Conservation (phyloP, 345 rosid species). For the Murraya paniculata region DNA sequence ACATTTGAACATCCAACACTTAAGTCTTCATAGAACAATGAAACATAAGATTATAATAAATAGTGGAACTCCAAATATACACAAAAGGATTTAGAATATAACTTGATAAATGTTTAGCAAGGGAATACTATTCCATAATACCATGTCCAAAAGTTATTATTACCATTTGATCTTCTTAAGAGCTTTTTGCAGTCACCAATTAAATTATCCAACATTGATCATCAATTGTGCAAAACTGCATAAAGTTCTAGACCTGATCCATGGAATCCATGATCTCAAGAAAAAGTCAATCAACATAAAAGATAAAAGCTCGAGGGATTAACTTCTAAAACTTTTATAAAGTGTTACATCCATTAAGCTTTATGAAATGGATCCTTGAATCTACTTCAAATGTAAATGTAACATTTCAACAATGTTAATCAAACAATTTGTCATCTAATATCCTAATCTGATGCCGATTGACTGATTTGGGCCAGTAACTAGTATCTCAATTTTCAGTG, state of each 20-base stretch:
- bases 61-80: not conserved
- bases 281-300: not conserved
- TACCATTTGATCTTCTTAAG: not conserved
- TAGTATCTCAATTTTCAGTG: not conserved
- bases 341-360: not conserved
- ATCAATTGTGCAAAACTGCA: not conserved
- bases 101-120: not conserved
- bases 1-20: not conserved
- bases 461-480: not conserved
- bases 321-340: not conserved
- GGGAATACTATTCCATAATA: not conserved
- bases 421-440: not conserved
- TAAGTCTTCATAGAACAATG: not conserved
- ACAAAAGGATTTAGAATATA: not conserved
- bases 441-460: not conserved
- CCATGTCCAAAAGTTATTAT: not conserved
- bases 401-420: not conserved
- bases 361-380: not conserved
- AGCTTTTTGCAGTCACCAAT: not conserved
- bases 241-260: not conserved
- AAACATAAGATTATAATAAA: not conserved
- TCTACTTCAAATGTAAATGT: not conserved
- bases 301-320: not conserved
- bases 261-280: not conserved
- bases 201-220: not conserved